These are phyloP conservation scores for Bryum argenteum DNA, from an alignment of 225 moss, liverwort and hornwort genomes.

Conservation along the genomic window DNA sequence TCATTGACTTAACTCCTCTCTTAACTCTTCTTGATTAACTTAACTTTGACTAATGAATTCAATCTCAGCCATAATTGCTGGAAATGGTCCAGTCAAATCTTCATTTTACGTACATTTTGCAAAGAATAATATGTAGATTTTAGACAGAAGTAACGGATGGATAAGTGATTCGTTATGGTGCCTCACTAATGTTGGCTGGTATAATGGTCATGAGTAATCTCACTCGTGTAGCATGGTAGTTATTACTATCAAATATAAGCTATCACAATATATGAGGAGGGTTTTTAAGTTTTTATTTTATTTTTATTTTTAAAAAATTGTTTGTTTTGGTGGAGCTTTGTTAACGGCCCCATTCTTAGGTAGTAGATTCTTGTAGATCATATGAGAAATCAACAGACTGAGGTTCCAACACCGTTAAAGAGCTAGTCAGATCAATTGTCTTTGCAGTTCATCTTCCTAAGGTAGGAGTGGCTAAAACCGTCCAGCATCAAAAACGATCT, in stretches of 20 bases:
- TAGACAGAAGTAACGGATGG: neutral
- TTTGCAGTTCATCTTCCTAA: too few species aligned
- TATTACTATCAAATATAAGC: neutral
- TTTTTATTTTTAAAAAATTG: too few species aligned
- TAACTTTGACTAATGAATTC: neutral
- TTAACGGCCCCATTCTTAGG: too few species aligned
- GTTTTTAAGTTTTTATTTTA: neutral
- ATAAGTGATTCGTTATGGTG: neutral
- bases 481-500: too few species aligned
- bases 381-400: too few species aligned
- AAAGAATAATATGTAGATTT: neutral
- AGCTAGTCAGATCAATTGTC: too few species aligned
- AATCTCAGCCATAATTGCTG: neutral
- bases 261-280: too few species aligned
- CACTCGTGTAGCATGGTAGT: slow-evolving; percentile 2
- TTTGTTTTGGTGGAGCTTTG: neutral
- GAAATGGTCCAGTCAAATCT: neutral
- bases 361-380: too few species aligned
- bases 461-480: too few species aligned
- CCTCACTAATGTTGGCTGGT: neutral
- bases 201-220: neutral
- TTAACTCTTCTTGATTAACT: too few species aligned
- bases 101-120: neutral
- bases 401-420: too few species aligned
- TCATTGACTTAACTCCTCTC: too few species aligned